Evolutionary conservation across 2,329 filamentous ascomycete genomes (phyloP).

Genomic region (Penicillium sp.): DNA sequence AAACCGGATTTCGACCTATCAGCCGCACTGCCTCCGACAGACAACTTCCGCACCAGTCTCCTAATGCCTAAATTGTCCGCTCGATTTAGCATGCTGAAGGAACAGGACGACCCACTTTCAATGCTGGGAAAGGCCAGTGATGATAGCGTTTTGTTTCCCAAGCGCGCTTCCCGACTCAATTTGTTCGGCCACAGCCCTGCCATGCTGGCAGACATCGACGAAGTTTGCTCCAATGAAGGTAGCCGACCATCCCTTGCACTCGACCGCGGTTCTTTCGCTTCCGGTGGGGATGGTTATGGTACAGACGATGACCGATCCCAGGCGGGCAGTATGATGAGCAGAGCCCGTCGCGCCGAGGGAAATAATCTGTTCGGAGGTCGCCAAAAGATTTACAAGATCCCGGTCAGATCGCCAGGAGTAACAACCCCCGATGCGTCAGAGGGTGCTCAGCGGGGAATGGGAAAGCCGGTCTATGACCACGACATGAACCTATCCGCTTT

Average conservation of each 20-base stretch:
- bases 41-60: conserved; percentile 93
- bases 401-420: conserved; percentile 49
- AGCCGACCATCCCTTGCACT: conserved; percentile 58
- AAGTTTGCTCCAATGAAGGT: conserved; percentile 77
- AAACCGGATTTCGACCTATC: conserved; percentile 77
- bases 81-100: conserved; percentile 92
- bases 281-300: conserved; percentile 58
- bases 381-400: conserved; percentile 91
- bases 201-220: conserved; percentile 78
- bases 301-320: conserved; percentile 65
- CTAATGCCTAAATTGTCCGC: conserved; percentile 94
- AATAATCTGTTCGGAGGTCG: conserved; percentile 93
- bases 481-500: conserved; percentile 83
- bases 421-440: conserved; percentile 26
- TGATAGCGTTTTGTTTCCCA: conserved; percentile 84
- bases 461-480: conserved; percentile 75
- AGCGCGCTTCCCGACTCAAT: conserved; percentile 73
- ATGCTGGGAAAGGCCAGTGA: conserved; percentile 92
- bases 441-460: conserved; percentile 49
- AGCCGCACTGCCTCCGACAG: conserved; percentile 71
- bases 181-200: conserved; percentile 65
- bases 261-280: conserved; percentile 65
- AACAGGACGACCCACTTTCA: conserved; percentile 88
- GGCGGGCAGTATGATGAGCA: conserved; percentile 74
- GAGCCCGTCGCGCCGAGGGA: conserved; percentile 78